A percentile compares a stretch with the other conserved stretches of the same genome.
Conservation (phyloP, 2,329 filamentous ascomycete species). For the Clathrospora elynae region DNA sequence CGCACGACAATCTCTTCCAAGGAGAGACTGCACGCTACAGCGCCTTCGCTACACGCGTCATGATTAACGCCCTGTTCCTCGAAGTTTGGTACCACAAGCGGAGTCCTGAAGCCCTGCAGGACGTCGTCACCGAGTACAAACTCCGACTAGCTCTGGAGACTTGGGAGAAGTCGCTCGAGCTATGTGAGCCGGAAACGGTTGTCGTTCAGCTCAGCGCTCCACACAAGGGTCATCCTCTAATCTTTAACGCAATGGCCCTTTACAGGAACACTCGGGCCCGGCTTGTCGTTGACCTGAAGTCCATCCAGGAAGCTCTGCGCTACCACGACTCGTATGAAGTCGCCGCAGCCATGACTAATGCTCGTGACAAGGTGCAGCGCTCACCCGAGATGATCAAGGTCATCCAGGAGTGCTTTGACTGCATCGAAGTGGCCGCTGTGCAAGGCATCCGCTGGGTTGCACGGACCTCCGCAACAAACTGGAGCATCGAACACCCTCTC, state of each 20-base stretch:
- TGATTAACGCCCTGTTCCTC: constrained; percentile 98
- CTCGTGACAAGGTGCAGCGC: constrained; percentile 90
- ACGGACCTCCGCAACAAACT: constrained; percentile 96
- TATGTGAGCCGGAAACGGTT: constrained; percentile 89
- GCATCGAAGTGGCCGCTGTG: constrained; percentile 91
- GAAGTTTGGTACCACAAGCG: constrained; percentile 99
- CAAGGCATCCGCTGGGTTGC: constrained; percentile 98
- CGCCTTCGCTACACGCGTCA: constrained; percentile 93
- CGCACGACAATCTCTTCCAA: constrained; percentile 94
- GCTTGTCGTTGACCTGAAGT: constrained; percentile 92
- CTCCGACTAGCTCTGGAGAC: constrained; percentile 92
- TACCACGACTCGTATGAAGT: constrained; percentile 98
- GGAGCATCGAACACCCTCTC: constrained; percentile 97
- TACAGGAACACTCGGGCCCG: constrained; percentile 92
- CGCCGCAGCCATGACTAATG: constrained; percentile 92
- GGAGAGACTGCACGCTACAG: constrained; percentile 90
- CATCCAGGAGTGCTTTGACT: constrained; percentile 96
- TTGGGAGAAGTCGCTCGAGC: constrained; percentile 96
- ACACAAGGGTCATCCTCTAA: constrained; percentile 92
- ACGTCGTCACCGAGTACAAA: constrained; percentile 98
- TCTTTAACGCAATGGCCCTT: constrained; percentile 98
- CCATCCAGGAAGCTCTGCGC: constrained; percentile 91
- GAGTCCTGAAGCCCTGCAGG: constrained; percentile 94
- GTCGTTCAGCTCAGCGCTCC: constrained; percentile 89
- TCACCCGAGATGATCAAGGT: constrained; percentile 98